Base-by-base conservation (phyloP, 176 grass and related monocot species). In the Ensete ventricosum region DNA sequence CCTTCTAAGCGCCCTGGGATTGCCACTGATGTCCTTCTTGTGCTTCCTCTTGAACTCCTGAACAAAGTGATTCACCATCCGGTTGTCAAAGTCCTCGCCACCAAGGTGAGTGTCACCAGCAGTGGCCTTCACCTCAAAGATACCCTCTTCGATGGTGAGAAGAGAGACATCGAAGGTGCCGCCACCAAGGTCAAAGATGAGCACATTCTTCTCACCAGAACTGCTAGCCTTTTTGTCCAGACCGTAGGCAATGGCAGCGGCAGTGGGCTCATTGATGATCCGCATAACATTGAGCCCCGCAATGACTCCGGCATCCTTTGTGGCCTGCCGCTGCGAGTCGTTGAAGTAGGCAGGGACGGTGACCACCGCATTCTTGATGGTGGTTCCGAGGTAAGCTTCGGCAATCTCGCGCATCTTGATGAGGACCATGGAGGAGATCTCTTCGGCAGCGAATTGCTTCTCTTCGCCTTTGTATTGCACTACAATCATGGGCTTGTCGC, bases 401-500 rank as follows among this genome's bases (percentile, higher is more conserved):
- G 83, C 93, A 14, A 96, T 92, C 85, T 96, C 89, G 78, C 27
- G 84, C 93, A 96, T 96, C 80, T 92, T 92, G 52, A 72, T 85
- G 58, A 96, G 93, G 17, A 96, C 93, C 89, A 96, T 92, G n/a
- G 93, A 92, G 22, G 93, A 92, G 27, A 96, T 96, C 64, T 92
- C 89, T 81, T 96, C 93, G 0, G 93, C 93, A 0, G 89, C 5
- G 6, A 97, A 93, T 73, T 89, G 90, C 79, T 97, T 97, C 29
- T 97, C 90, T 62, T 92, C 93, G 0, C 93, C 90, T 76, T 93
- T 97, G 85, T 93, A 88, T 22, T 90, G 67, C n/a, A 97, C 93
- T 1, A 88, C 85, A 9, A 97, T 92, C 90, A 90, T 97, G 1
- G 90, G 93, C 74, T 97, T 97, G 71, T 97, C 93, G 2, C 62